phyloP scores from a whole-genome alignment of 306 rosid species.

The Vigna angularis region DNA sequence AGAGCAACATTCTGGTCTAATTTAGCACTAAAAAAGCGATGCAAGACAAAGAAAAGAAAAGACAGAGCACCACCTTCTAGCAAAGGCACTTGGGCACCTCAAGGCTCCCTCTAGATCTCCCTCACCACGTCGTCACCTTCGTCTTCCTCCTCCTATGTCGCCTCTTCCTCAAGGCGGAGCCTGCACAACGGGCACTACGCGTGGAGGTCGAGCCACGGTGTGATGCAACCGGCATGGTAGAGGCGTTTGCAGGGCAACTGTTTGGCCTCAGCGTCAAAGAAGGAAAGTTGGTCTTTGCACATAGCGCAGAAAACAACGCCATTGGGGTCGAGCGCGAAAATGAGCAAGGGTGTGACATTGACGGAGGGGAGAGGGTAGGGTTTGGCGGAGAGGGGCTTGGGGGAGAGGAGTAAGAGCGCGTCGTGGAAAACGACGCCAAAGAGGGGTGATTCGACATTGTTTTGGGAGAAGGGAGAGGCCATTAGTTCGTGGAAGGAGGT shows the following conservation, averaged over 20 bases:
- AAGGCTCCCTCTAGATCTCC: conserved; percentile 37
- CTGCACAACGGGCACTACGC: conserved; percentile 84
- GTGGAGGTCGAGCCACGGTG: conserved; percentile 76
- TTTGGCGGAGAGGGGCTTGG: not conserved
- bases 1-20: not conserved
- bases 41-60: not conserved
- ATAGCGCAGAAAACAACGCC: conserved; percentile 69
- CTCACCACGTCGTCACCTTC: not conserved
- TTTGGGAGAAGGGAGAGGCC: conserved; percentile 60
- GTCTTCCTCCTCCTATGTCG: not conserved
- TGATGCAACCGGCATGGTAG: conserved; percentile 78
- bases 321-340: conserved; percentile 46
- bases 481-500: conserved; percentile 82
- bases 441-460: conserved; percentile 41
- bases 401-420: conserved; percentile 29
- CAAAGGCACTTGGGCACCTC: not conserved
- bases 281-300: conserved; percentile 63
- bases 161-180: conserved; percentile 41
- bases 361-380: not conserved
- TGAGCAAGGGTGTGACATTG: conserved; percentile 52
- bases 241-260: conserved; percentile 80
- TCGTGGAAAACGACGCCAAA: conserved; percentile 44
- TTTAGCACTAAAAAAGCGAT: not conserved
- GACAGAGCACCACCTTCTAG: not conserved
- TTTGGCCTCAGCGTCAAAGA: conserved; percentile 55